Evolutionary conservation across 441 rosid species (phyloP).

Genomic region (Pelargonium cotyledonis): DNA sequence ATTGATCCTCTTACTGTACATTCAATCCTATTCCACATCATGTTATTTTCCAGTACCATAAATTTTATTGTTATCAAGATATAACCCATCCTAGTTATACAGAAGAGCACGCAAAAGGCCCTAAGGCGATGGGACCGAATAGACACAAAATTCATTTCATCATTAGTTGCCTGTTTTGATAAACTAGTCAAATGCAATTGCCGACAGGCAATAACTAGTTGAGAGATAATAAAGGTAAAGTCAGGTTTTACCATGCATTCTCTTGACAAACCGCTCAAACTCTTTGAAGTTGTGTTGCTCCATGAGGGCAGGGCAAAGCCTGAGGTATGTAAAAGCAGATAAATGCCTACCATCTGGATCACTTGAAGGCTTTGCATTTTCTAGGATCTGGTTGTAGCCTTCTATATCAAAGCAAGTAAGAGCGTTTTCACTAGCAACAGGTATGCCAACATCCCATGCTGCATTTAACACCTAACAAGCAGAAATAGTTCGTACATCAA

Average conservation of each 20-base stretch:
- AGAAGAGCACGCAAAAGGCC: background rate
- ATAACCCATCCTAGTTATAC: background rate
- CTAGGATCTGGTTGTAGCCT: constrained; percentile 70
- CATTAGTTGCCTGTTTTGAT: background rate
- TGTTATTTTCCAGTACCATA: no score
- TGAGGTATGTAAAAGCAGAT: constrained; percentile 66
- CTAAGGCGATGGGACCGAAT: no score
- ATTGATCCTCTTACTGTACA: no score
- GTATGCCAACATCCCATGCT: constrained; percentile 71
- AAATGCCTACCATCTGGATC: constrained; percentile 81
- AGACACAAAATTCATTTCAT: background rate
- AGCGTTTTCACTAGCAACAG: constrained; percentile 63
- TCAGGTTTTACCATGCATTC: constrained; percentile 70
- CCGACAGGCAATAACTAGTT: background rate
- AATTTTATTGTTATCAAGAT: no score
- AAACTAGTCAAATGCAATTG: background rate
- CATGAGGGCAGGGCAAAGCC: constrained; percentile 69
- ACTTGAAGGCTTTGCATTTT: constrained; percentile 56
- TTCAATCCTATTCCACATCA: no score
- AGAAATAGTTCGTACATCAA: constrained; percentile 8
- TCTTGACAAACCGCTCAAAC: constrained; percentile 71
- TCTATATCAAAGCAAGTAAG: constrained; percentile 67
- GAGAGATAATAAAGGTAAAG: background rate
- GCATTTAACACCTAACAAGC: constrained; percentile 73
- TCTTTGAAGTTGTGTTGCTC: constrained; percentile 71